These are phyloP conservation scores for Medicago arabica DNA, from an alignment of 306 rosid species.

Conservation along the genomic window DNA sequence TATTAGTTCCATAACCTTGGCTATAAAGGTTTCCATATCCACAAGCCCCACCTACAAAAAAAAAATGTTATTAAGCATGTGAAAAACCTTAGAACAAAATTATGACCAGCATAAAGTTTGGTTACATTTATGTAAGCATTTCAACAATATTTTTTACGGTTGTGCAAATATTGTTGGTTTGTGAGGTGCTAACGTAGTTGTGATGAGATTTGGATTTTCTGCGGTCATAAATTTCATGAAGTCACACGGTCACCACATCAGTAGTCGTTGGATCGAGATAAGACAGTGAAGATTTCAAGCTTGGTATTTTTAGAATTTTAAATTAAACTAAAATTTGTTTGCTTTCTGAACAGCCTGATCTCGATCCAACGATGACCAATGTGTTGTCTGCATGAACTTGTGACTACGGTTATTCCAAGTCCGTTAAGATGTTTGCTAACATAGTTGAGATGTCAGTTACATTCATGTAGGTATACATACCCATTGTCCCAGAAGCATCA, in stretches of 20 bases:
- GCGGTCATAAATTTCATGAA: neutral
- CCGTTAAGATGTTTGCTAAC: neutral
- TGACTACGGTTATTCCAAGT: neutral
- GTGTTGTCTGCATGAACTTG: neutral
- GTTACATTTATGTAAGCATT: neutral
- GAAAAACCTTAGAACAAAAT: neutral
- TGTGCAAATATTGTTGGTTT: neutral
- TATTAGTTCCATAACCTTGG: conserved; percentile 57
- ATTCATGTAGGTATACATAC: conserved; percentile 38
- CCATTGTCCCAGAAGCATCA: conserved; percentile 64
- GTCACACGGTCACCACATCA: neutral
- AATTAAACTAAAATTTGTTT: neutral
- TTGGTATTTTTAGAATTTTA: neutral
- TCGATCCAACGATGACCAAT: neutral
- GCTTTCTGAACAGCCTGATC: neutral
- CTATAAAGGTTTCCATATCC: conserved; percentile 58
- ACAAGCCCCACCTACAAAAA: conserved; percentile 53
- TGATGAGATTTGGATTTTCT: neutral
- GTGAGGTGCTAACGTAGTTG: neutral
- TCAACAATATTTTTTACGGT: neutral
- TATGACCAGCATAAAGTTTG: neutral
- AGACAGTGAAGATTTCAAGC: neutral
- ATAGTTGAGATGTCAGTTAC: neutral
- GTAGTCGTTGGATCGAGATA: neutral
- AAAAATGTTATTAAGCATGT: conserved; percentile 6